Base-by-base conservation (phyloP, 208 protist genomes). In the Leishmania braziliensis region DNA sequence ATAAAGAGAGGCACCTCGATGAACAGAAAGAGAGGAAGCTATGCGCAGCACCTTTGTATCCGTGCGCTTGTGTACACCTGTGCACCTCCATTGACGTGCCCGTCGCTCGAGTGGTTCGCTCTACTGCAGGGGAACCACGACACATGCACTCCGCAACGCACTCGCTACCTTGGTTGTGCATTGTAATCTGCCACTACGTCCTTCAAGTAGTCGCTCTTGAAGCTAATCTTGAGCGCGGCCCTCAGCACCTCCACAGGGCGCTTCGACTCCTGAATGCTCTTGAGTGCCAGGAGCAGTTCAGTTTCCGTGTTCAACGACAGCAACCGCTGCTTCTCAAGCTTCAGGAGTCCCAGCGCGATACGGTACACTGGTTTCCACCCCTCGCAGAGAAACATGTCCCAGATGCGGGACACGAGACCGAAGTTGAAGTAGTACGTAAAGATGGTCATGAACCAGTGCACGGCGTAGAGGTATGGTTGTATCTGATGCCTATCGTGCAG, bases 381-480 rank as follows among this genome's bases (percentile, higher is more conserved):
- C 82, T 98, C 95, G 77, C 91, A 97, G 79, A 98, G 76, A 81
- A 98, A 98, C 90, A 96, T 95, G 85, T 98, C 95, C 93, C 94
- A 97, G 53, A 98, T 95, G 63, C 94, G 92, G 20, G 84, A 91
- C 54, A 97, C 79, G 18, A 98, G 85, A 62, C 75, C 75, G 80
- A 96, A 96, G 77, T 93, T 95, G 54, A 98, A 86, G 78, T 95
- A 77, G 81, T 97, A 96, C 26, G 93, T 88, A 78, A 97, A 98
- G 29, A 97, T 74, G 1, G 95, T 97, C 78, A 98, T 84, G 77
- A 96, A 96, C 94, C 94, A 98, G 50, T 95, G 88, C 46, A 91
- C 91, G 20, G 95, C 92, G 80, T 91, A 97, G 78, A 94, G 86
- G 26, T 86, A 87, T 9, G 80, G 75, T 5, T 86, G 87, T 43